A percentile compares a stretch with the other conserved stretches of the same genome.
phyloP scores from a whole-genome alignment of 257 asterid species.

The Ligustrum vulgare region DNA sequence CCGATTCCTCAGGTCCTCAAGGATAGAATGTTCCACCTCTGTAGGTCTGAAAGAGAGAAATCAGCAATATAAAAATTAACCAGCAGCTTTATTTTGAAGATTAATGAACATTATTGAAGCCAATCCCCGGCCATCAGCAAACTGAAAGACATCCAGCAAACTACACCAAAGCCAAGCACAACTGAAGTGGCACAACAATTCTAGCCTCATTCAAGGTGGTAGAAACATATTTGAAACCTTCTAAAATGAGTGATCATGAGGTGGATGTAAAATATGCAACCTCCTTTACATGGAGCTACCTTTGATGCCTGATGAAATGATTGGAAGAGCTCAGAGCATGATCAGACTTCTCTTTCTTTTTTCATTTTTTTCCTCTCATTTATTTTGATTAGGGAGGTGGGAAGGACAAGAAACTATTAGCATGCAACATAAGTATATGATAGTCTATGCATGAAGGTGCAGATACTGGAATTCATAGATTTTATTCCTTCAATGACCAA shows the following conservation, averaged over 20 bases:
- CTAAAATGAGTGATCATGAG: neutral
- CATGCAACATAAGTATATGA: neutral
- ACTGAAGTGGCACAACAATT: neutral
- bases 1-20: slow-evolving; percentile 92
- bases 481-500: neutral
- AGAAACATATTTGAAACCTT: no score
- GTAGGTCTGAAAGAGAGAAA: slow-evolving; percentile 53
- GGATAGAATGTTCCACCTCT: slow-evolving; percentile 90
- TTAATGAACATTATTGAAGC: slow-evolving; percentile 11
- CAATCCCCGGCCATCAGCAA: neutral
- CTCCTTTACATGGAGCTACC: neutral
- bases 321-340: neutral
- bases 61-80: slow-evolving; percentile 6
- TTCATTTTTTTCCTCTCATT: neutral
- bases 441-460: neutral
- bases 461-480: neutral
- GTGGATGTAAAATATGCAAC: neutral
- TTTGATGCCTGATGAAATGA: neutral
- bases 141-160: neutral
- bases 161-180: neutral
- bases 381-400: neutral
- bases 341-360: neutral
- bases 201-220: neutral
- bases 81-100: slow-evolving; percentile 19
- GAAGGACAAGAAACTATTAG: neutral